Evolutionary conservation across 2,329 filamentous ascomycete species (phyloP), one percentile per base, ranked within the genome.

Genomic region (Clarireedia paspali): DNA sequence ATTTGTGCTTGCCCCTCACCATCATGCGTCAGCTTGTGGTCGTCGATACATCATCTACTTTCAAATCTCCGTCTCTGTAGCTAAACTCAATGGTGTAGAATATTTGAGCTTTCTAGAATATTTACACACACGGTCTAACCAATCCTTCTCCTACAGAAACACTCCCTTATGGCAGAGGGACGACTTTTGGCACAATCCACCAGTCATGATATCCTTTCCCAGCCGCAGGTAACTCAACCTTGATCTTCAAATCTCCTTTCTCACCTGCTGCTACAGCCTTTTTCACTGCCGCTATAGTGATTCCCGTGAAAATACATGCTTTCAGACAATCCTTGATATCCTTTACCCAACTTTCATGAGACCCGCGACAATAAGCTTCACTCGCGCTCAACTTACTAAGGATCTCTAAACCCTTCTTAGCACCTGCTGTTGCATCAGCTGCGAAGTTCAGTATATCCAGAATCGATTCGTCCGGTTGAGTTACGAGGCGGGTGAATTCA

Each of bases 291-390:
- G 77, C 77, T 45, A 89, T 77, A 0, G 84, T 81, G 60, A 91
- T 79, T 5, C 82, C 82, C 0, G 85, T 77, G 7, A 82, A 83
- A 59, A 91, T 90, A 62, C 83, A 86, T n/a, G 86, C 82, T 64
- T 83, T 83, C 64, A 88, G 75, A 9, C 78, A 79, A 58, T 80
- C 77, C 68, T 82, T 85, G 10, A 80, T 74, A 23, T 81, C 76
- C 23, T 72, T 73, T 17, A 78, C 67, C 85, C 87, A 91, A 55
- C 81, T 77, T 10, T 78, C 79, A 62, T 87, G 78, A 46, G 77
- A 79, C 9, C 78, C 77, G 30, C 76, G 73, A 9, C 76, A 77
- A 59, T 83, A 85, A 1, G 79, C 76, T 38, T 81, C 78, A 54
- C 73, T 67, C 12, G 75, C 73, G 5, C 72, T 69, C 57, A 84